Evolutionary conservation across 2,329 filamentous ascomycete genomes (phyloP).

Genomic region (Curvularia verruculosa): DNA sequence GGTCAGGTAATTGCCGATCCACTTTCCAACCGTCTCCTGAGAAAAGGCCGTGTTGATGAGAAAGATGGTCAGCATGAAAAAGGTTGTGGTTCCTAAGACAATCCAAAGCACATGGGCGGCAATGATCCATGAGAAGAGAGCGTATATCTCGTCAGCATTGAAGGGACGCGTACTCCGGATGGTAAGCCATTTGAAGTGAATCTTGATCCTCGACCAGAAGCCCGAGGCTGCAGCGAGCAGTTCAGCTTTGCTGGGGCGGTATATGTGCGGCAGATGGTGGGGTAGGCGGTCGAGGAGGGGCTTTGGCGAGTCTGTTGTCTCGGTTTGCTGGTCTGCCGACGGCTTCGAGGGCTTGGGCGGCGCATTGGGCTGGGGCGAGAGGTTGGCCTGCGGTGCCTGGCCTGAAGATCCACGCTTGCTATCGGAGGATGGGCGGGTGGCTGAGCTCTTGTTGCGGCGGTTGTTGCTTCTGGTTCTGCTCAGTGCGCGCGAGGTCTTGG

Average conservation of each 20-base stretch:
- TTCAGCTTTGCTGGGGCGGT: slow-evolving; percentile 92
- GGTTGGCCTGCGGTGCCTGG: slow-evolving; percentile 42
- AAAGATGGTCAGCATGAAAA: slow-evolving; percentile 89
- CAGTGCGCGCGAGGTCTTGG: slow-evolving; percentile 23
- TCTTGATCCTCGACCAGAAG: slow-evolving; percentile 87
- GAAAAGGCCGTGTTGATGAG: slow-evolving; percentile 96
- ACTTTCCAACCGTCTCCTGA: slow-evolving; percentile 91
- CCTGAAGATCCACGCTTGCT: slow-evolving; percentile 21
- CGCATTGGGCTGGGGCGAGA: slow-evolving; percentile 38
- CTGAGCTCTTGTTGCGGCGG: slow-evolving; percentile 49
- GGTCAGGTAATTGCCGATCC: slow-evolving; percentile 94
- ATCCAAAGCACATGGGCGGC: slow-evolving; percentile 94
- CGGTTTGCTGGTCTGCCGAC: slow-evolving; percentile 30
- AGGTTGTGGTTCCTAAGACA: slow-evolving; percentile 94
- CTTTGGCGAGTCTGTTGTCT: slow-evolving; percentile 37
- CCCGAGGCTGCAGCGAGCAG: slow-evolving; percentile 88
- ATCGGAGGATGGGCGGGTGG: slow-evolving; percentile 35
- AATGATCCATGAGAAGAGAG: slow-evolving; percentile 93
- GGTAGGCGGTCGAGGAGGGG: slow-evolving; percentile 62
- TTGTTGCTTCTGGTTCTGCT: slow-evolving; percentile 23
- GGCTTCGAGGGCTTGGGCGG: slow-evolving; percentile 30
- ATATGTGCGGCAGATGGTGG: slow-evolving; percentile 67
- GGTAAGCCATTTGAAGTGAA: slow-evolving; percentile 97
- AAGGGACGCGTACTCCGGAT: slow-evolving; percentile 93
- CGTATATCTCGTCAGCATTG: slow-evolving; percentile 95